These are phyloP conservation scores for Chlamydomonas sphaeroides DNA, from an alignment of 139 green algal genomes.

Conservation along the genomic window DNA sequence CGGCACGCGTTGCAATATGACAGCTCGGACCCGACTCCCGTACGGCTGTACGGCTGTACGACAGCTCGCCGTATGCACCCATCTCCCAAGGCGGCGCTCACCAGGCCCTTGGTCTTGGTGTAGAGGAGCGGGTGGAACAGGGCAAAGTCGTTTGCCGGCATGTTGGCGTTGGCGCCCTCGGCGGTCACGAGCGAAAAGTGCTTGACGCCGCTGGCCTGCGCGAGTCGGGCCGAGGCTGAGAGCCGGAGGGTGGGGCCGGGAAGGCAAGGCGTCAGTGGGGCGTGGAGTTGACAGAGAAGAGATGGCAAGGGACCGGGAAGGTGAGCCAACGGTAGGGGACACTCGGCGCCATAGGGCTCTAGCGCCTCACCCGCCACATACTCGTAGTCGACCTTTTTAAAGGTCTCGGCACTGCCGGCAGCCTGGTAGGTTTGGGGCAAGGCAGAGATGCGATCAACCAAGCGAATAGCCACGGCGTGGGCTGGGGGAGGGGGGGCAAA, in stretches of 20 bases:
- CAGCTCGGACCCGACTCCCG: not conserved
- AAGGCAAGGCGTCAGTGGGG: no score
- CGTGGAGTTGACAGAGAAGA: no score
- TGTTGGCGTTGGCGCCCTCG: constrained; percentile 30
- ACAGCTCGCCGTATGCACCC: no score
- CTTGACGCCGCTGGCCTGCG: constrained; percentile 41
- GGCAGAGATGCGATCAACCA: no score
- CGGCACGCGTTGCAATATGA: no score
- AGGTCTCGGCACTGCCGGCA: constrained; percentile 64
- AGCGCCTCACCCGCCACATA: constrained; percentile 61
- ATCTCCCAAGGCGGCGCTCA: not conserved
- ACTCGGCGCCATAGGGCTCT: no score
- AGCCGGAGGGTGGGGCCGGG: no score
- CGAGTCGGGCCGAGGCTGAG: constrained; percentile 50
- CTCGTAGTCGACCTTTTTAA: constrained; percentile 68
- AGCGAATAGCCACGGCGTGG: no score
- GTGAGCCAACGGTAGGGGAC: no score
- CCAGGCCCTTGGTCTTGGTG: constrained; percentile 49
- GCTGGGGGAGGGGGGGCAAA: no score
- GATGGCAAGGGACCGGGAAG: no score
- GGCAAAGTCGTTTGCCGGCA: constrained; percentile 15
- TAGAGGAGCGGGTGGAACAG: constrained; percentile 57
- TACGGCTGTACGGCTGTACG: not conserved
- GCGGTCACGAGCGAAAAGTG: constrained; percentile 36
- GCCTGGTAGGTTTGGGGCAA: no score